Evolutionary conservation across 352 stramenopile genomes (phyloP), one percentile per base, ranked within the genome.

Genomic region (Globisporangium cederbergense): DNA sequence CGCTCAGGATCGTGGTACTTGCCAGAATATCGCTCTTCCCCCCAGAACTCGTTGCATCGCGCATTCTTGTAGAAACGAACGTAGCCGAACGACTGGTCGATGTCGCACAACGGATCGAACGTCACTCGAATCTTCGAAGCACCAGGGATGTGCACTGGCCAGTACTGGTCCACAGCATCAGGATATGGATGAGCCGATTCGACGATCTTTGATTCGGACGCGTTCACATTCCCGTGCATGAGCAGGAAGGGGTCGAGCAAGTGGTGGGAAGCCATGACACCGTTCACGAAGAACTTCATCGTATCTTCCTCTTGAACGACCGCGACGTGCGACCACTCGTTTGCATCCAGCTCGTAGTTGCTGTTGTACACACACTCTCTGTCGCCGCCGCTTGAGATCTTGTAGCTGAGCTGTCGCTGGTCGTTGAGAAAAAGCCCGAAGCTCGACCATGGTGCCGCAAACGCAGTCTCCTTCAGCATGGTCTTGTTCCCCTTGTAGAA

Each of bases 61-160:
- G 73, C 79, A 57, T 88, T 78, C 62, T 87, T 88, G 70, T 91
- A 91, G 62, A 93, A 78, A 0, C 81, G 80, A 43, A 93, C 81
- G 65, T 81, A 91, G 0, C 81, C 82, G 1, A 69, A 79, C 0
- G 76, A 74, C n/a, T 76, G 67, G 28, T 88, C 76, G 49, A 91
- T 77, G 32, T 92, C 79, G 49, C 73, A 90, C 34, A 91, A 58
- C 11, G 79, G 74, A 65, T 95, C 84, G 68, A 95, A 93, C 0
- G 72, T 90, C 4, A 95, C 71, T 16, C 81, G 81, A 65, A 95
- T 88, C 43, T 78, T 89, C 3, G 68, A 71, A 25, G 86, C 84
- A 4, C 81, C 79, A n/a, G 82, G 83, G 66, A 93, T 86, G 34
- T 87, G 78, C 28, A 95, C 69, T 14, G 81, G 73, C 57, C 76